These are phyloP conservation scores for Hypholoma sublateritium DNA, from an alignment of 768 basidiomycete species.

Conservation along the genomic window DNA sequence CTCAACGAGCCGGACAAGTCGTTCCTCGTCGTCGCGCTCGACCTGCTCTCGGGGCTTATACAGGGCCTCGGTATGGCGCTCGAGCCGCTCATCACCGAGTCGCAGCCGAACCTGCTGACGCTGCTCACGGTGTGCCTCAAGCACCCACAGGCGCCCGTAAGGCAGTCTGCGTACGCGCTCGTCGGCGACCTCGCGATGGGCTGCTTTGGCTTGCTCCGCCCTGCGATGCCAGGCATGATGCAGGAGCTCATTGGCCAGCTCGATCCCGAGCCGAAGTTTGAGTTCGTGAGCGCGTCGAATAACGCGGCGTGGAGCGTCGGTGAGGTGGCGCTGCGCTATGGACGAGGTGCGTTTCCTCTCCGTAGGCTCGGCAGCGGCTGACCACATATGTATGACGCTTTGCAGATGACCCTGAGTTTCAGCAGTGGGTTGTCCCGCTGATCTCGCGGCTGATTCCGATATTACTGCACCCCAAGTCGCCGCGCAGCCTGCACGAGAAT, in stretches of 20 bases:
- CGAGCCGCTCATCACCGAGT: conserved; percentile 66
- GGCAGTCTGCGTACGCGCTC: conserved; percentile 97
- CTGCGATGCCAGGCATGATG: conserved; percentile 88
- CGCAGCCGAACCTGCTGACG: conserved; percentile 75
- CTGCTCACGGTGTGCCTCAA: conserved; percentile 88
- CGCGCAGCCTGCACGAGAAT: conserved; percentile 94
- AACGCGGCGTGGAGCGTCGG: conserved; percentile 99
- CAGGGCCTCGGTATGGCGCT: conserved; percentile 87
- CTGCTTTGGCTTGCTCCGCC: conserved; percentile 84
- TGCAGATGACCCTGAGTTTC: conserved; percentile 81
- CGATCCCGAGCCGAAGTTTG: conserved; percentile 88
- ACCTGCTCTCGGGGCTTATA: conserved; percentile 91
- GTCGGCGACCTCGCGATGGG: conserved; percentile 98
- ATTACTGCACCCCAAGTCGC: conserved; percentile 88
- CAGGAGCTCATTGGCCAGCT: conserved; percentile 86
- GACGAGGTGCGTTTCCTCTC: conserved; percentile 54
- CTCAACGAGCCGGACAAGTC: conserved; percentile 95
- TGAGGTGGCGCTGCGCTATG: conserved; percentile 92
- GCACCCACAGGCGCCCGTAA: conserved; percentile 93
- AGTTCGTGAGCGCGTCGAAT: conserved; percentile 96
- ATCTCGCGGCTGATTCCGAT: conserved; percentile 92
- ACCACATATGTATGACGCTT: conserved; percentile 1
- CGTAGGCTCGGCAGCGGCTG: background rate
- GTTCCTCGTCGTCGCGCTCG: conserved; percentile 97
- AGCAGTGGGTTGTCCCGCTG: conserved; percentile 86